phyloP scores from a whole-genome alignment of 306 rosid genomes.

The Prinsepia uniflora region DNA sequence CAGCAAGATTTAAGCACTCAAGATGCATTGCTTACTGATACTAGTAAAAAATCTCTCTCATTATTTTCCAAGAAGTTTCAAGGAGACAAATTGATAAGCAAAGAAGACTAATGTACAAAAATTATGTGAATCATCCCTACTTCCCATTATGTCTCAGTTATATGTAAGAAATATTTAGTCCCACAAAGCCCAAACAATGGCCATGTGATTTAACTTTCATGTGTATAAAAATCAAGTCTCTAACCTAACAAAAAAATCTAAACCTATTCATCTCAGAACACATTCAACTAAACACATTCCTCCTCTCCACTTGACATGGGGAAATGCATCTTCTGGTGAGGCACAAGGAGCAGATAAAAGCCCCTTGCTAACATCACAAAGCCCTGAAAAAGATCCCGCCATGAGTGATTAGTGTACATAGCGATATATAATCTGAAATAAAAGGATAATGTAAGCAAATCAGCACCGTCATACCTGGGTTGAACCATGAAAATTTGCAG shows the following conservation, averaged over 20 bases:
- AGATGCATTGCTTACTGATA: too few relatives aligned
- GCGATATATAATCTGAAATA: background rate
- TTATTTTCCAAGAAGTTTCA: background rate
- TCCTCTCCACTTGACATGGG: slow-evolving; percentile 1
- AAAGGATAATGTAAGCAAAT: background rate
- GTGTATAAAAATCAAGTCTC: background rate
- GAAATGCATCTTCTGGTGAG: background rate
- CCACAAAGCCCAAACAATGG: background rate
- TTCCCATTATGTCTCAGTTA: background rate
- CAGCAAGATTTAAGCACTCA: too few relatives aligned
- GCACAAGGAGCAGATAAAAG: background rate
- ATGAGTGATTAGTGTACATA: background rate
- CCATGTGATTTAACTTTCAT: background rate
- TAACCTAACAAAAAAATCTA: background rate
- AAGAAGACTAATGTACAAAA: background rate
- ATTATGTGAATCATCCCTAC: background rate
- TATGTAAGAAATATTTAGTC: background rate
- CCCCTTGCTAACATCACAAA: background rate
- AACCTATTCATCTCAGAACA: background rate
- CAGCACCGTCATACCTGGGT: background rate
- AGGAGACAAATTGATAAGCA: background rate
- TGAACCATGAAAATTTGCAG: background rate
- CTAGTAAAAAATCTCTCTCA: too few relatives aligned
- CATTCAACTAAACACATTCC: background rate
- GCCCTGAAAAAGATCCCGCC: slow-evolving; percentile 11